Evolutionary conservation across 139 green algal genomes (phyloP).

Genomic region (Bryopsis sp.): DNA sequence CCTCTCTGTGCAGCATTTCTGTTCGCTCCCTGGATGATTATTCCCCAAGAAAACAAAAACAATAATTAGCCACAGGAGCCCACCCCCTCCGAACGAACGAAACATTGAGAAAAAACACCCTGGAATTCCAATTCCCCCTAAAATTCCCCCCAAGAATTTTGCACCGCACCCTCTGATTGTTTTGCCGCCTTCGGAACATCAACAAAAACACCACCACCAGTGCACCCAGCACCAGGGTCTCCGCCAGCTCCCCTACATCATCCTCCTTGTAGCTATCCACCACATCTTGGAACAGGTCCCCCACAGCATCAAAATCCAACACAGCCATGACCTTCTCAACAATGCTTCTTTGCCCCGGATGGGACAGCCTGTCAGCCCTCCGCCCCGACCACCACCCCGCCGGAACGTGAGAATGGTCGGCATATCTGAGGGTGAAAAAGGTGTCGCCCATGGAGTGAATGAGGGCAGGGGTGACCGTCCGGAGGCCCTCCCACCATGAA

Average conservation of each 20-base stretch:
- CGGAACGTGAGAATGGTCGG: not conserved
- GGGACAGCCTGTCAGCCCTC: not conserved
- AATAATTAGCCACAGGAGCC: too few species aligned
- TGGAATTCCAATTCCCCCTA: too few species aligned
- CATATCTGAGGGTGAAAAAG: not conserved
- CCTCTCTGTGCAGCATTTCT: too few species aligned
- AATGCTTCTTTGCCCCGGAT: not conserved
- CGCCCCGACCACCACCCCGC: slow-evolving; percentile 16
- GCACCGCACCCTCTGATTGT: too few species aligned
- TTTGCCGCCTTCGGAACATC: slow-evolving; percentile 1
- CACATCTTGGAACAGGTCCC: not conserved
- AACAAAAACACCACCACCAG: slow-evolving; percentile 12
- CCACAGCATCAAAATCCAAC: slow-evolving; percentile 10
- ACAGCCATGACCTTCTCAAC: slow-evolving; percentile 4
- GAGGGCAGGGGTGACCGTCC: not conserved
- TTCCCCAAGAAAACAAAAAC: too few species aligned
- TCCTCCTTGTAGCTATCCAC: not conserved
- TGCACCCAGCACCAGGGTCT: slow-evolving; percentile 2
- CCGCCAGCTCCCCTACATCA: slow-evolving; percentile 10
- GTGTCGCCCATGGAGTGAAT: not conserved
- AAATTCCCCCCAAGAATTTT: too few species aligned
- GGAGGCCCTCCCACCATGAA: not conserved
- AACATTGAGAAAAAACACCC: too few species aligned
- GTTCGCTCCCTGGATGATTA: too few species aligned
- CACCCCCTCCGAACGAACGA: too few species aligned